A percentile compares a stretch with the other conserved stretches of the same genome.
Evolutionary conservation across 768 basidiomycete genomes (phyloP).

Genomic region (Tylopilus rubrobrunneus): DNA sequence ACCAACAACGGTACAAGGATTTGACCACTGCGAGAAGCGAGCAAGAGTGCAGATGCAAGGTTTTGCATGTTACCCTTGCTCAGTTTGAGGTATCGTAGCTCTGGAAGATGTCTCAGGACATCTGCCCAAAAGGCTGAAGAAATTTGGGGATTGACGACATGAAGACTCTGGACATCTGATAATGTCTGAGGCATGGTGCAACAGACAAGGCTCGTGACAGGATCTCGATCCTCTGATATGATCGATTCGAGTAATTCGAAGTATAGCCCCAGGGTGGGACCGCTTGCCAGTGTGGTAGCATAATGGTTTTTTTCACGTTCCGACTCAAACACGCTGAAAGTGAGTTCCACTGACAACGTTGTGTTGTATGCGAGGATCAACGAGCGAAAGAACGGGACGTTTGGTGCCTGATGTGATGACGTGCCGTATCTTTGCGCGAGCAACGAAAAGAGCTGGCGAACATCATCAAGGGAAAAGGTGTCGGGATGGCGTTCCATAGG

Average conservation of each 20-base stretch:
- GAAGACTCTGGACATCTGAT: neutral
- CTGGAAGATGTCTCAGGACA: neutral
- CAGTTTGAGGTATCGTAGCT: conserved; percentile 1
- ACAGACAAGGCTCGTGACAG: neutral
- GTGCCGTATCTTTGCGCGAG: neutral
- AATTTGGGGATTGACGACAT: neutral
- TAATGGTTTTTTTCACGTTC: neutral
- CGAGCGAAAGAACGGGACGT: too few relatives aligned
- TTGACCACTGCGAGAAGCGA: too few relatives aligned
- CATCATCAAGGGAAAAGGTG: too few relatives aligned
- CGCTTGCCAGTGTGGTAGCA: too few relatives aligned
- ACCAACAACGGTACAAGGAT: neutral
- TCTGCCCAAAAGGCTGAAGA: conserved; percentile 1
- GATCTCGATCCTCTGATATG: too few relatives aligned
- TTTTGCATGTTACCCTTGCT: neutral
- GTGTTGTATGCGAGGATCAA: too few relatives aligned
- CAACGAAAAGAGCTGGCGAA: neutral
- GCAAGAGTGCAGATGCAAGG: neutral
- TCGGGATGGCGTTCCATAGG: too few relatives aligned
- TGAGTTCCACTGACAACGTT: neutral
- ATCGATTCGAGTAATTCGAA: too few relatives aligned
- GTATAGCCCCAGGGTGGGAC: too few relatives aligned
- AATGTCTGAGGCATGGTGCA: neutral
- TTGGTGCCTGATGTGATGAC: neutral
- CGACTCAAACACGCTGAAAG: too few relatives aligned